Percentiles rank a stretch among this genome's conserved stretches.
Conservation (phyloP, 139 green algal species). For the Tetraselmis striata region DNA sequence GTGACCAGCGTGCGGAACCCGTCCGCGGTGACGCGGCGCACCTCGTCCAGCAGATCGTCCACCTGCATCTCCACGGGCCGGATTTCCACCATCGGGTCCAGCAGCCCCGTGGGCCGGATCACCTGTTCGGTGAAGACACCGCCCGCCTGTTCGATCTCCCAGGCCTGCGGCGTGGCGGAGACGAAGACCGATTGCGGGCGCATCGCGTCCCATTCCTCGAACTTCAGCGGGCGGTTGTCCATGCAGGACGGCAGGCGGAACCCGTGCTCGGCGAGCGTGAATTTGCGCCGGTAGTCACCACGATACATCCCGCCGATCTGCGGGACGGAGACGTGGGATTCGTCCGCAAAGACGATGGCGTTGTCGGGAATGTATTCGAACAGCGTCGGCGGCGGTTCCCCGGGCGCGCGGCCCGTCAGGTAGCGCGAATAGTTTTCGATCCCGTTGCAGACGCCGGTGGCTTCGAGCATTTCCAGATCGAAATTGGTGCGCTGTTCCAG, state of each 20-base stretch:
- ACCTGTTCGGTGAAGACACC: slow-evolving; percentile 11
- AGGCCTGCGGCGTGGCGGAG: slow-evolving; percentile 19
- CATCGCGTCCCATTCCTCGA: slow-evolving; percentile 16
- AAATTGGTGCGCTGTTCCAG: slow-evolving; percentile 4
- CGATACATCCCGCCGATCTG: slow-evolving; percentile 23
- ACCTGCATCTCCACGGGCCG: slow-evolving; percentile 7
- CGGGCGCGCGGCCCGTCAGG: slow-evolving; percentile 6
- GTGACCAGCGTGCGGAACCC: slow-evolving; percentile 12
- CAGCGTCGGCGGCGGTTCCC: slow-evolving; percentile 15
- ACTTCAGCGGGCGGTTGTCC: slow-evolving; percentile 22
- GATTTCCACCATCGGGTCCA: slow-evolving; percentile 18
- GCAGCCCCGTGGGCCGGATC: slow-evolving; percentile 15
- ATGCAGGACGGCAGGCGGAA: slow-evolving; percentile 20
- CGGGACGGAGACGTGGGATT: slow-evolving; percentile 25
- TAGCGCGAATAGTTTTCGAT: slow-evolving; percentile 29
- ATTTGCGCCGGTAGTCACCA: slow-evolving; percentile 19
- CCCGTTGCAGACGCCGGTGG: slow-evolving; percentile 2
- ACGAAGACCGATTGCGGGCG: slow-evolving; percentile 21
- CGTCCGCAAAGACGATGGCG: slow-evolving; percentile 13
- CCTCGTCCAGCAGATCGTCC: slow-evolving; percentile 3
- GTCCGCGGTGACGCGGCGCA: background rate
- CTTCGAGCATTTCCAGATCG: slow-evolving; percentile 17
- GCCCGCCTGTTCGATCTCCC: slow-evolving; percentile 7
- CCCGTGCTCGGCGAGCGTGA: slow-evolving; percentile 2
- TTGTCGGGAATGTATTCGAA: slow-evolving; percentile 20